Percentiles rank a stretch among this genome's conserved stretches.
Evolutionary conservation across 1,284 basidiomycete genomes (phyloP).

Genomic region (Ustilago nuda): DNA sequence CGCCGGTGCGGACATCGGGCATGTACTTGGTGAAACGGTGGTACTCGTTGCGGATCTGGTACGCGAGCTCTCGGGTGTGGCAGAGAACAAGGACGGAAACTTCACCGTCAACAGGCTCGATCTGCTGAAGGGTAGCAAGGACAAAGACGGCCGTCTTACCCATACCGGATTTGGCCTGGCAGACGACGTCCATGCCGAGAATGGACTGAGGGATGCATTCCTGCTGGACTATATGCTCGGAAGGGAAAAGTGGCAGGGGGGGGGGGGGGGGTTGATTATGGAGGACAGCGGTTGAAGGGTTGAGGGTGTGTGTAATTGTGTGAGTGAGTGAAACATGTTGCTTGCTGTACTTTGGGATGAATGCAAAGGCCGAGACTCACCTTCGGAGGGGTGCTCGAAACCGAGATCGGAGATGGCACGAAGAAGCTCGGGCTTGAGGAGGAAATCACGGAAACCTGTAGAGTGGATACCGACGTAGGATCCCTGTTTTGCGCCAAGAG

Average conservation of each 20-base stretch:
- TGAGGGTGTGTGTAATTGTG: not conserved
- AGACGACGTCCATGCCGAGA: conserved; percentile 98
- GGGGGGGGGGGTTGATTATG: no score
- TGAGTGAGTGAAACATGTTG: not conserved
- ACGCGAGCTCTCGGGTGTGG: conserved; percentile 98
- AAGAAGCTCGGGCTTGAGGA: conserved; percentile 95
- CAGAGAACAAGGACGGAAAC: conserved; percentile 97
- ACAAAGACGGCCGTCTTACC: conserved; percentile 99
- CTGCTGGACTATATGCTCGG: conserved; percentile 83
- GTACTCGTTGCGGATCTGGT: conserved; percentile 99
- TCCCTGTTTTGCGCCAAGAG: conserved; percentile 46
- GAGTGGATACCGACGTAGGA: conserved; percentile 70
- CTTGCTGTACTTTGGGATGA: no score
- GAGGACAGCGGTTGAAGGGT: no score
- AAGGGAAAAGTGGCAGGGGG: no score
- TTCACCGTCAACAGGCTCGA: conserved; percentile 98
- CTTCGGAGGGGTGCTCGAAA: conserved; percentile 99
- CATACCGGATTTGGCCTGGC: conserved; percentile 99
- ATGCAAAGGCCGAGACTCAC: conserved; percentile 72
- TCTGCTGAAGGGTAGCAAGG: conserved; percentile 94
- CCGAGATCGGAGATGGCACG: conserved; percentile 98
- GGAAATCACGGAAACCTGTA: conserved; percentile 77
- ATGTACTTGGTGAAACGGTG: conserved; percentile 99
- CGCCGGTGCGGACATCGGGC: conserved; percentile 96
- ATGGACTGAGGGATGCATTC: conserved; percentile 99